Evolutionary conservation across 495 filamentous ascomycete genomes (phyloP).

Genomic region (Pyrenula aspistea): DNA sequence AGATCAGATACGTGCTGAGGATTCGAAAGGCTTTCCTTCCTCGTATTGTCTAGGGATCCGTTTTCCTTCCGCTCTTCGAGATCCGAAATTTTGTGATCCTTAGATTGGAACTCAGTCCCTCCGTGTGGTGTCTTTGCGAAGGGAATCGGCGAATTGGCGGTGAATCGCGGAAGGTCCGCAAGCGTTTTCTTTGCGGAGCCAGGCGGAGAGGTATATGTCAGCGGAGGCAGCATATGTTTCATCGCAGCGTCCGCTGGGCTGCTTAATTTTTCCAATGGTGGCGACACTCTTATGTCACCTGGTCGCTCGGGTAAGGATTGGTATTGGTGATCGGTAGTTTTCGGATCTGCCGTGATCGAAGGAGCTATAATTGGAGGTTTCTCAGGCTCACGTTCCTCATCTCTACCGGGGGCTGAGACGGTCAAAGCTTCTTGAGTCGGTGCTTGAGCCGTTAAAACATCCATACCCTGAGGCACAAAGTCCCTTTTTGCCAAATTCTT

Average conservation of each 20-base stretch:
- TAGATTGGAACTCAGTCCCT: too few relatives aligned
- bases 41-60: too few relatives aligned
- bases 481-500: not conserved
- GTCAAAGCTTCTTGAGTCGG: not conserved
- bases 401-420: not conserved
- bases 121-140: conserved; percentile 23
- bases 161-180: conserved; percentile 37
- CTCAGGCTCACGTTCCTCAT: not conserved
- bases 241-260: not conserved
- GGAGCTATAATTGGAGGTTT: not conserved
- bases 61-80: too few relatives aligned
- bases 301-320: too few relatives aligned
- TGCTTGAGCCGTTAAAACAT: conserved; percentile 4
- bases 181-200: conserved; percentile 24
- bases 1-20: not conserved
- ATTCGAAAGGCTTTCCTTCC: too few relatives aligned
- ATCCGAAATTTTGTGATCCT: too few relatives aligned
- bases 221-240: conserved; percentile 4
- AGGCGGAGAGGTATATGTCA: conserved; percentile 17
- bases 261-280: not conserved
- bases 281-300: not conserved
- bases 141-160: conserved; percentile 35
- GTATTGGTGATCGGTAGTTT: not conserved
- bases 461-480: not conserved
- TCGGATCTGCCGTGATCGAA: not conserved